phyloP scores from a whole-genome alignment of 768 basidiomycete species.

The Pholiota conissans region DNA sequence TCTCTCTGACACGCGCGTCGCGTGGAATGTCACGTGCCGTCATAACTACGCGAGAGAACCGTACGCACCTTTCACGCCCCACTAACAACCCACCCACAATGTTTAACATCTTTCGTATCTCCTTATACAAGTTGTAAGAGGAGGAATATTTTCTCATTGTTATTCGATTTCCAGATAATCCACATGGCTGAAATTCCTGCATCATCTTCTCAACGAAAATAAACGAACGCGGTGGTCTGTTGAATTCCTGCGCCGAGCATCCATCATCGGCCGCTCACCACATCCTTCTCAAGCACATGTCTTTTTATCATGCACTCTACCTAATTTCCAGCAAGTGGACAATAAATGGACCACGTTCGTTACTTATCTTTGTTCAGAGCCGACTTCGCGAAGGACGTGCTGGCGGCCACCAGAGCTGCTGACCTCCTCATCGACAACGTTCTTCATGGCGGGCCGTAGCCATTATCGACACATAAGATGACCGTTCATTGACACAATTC shows the following conservation, averaged over 20 bases:
- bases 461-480: neutral
- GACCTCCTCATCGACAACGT: neutral
- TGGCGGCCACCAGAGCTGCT: neutral
- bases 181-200: neutral
- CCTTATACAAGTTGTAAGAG: neutral
- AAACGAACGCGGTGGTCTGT: neutral
- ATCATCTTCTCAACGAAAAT: neutral
- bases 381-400: neutral
- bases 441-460: neutral
- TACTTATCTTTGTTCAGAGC: neutral
- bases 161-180: neutral
- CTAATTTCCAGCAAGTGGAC: neutral
- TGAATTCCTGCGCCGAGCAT: neutral
- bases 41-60: too few relatives aligned
- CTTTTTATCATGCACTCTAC: neutral
- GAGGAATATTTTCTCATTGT: neutral
- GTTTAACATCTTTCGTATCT: neutral
- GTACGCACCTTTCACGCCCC: too few relatives aligned
- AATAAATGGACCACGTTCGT: neutral
- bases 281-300: neutral
- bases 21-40: neutral
- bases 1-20: neutral
- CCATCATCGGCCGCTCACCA: neutral
- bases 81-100: too few relatives aligned
- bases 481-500: neutral